These are phyloP conservation scores for Blastocystis sp. DNA, from an alignment of 352 stramenopile genomes.

Conservation along the genomic window DNA sequence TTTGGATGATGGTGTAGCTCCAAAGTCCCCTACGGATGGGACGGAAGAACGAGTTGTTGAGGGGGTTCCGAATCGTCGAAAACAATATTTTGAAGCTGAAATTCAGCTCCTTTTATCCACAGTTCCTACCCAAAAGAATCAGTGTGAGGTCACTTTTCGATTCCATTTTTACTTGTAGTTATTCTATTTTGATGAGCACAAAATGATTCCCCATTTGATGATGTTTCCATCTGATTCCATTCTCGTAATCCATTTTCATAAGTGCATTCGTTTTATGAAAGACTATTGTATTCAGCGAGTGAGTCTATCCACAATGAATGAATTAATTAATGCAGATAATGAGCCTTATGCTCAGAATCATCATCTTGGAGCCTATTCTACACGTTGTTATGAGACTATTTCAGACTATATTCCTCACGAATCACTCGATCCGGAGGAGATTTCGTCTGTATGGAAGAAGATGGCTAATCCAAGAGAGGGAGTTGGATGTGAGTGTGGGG, in stretches of 20 bases:
- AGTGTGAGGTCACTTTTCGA: background rate
- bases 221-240: background rate
- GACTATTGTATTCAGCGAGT: background rate
- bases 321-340: conserved; percentile 6
- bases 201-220: background rate
- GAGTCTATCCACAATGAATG: background rate
- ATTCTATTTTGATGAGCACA: background rate
- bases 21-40: background rate
- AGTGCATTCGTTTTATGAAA: background rate
- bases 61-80: background rate
- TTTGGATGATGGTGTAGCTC: background rate
- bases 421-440: background rate
- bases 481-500: background rate
- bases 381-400: conserved; percentile 16
- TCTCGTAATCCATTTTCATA: background rate
- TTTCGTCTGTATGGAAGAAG: background rate
- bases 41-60: background rate
- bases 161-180: background rate
- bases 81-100: background rate
- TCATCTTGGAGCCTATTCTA: background rate
- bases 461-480: background rate
- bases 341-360: conserved; percentile 23
- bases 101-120: background rate
- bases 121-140: background rate
- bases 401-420: background rate